Percentiles rank a stretch among this genome's conserved stretches.
Evolutionary conservation across 2,329 filamentous ascomycete species (phyloP).

Genomic region (Alternaria sp.): DNA sequence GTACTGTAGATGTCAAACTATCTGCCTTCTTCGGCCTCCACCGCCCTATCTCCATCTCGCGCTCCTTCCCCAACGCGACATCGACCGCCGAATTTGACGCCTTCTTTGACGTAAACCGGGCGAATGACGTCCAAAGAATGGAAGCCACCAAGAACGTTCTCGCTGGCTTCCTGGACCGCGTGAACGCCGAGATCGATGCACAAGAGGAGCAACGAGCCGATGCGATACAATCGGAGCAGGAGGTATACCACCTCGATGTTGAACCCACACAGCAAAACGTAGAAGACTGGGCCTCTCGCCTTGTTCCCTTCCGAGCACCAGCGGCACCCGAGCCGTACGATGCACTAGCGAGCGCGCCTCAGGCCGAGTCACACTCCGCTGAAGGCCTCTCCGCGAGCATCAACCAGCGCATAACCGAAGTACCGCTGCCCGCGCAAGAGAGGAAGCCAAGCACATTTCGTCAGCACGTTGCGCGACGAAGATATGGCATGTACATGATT

Average conservation of each 20-base stretch:
- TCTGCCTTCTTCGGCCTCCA: constrained; percentile 97
- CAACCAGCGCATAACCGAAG: constrained; percentile 42
- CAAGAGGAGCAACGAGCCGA: constrained; percentile 47
- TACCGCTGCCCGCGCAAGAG: constrained; percentile 19
- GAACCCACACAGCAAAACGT: constrained; percentile 41
- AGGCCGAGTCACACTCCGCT: constrained; percentile 18
- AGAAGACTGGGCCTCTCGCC: constrained; percentile 54
- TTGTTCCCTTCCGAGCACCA: constrained; percentile 84
- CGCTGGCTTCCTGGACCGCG: constrained; percentile 46
- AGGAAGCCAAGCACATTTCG: constrained; percentile 31
- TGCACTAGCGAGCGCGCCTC: constrained; percentile 33
- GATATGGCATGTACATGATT: constrained; percentile 73
- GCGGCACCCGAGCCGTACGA: constrained; percentile 71
- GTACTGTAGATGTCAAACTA: constrained; percentile 76
- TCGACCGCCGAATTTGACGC: constrained; percentile 78
- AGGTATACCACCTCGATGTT: constrained; percentile 42
- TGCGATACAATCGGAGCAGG: constrained; percentile 45
- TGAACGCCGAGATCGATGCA: constrained; percentile 44
- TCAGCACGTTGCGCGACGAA: constrained; percentile 32
- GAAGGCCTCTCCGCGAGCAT: constrained; percentile 35
- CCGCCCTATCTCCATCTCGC: constrained; percentile 81
- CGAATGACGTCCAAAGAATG: constrained; percentile 57
- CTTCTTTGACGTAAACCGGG: constrained; percentile 72
- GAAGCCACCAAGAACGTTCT: constrained; percentile 55
- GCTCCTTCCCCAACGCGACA: constrained; percentile 67